Evolutionary conservation across 805 yeast species (phyloP).

Genomic region (Zygoascus bituminiphila): DNA sequence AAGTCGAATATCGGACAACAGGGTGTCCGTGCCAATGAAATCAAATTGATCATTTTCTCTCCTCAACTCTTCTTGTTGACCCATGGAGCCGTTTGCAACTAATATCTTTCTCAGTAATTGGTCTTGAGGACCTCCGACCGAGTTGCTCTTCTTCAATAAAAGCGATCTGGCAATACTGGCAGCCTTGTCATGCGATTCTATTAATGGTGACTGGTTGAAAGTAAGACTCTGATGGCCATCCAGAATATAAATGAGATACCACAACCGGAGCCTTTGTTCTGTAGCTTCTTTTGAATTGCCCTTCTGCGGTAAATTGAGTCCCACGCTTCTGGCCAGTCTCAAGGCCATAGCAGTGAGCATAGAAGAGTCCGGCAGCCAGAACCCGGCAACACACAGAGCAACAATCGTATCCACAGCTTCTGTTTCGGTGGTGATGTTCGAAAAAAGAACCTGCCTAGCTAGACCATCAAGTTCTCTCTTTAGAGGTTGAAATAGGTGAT

Average conservation of each 20-base stretch:
- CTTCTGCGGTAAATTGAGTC: constrained; percentile 30
- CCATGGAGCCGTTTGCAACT: not conserved
- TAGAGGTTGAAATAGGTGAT: constrained; percentile 22
- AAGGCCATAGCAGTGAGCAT: constrained; percentile 60
- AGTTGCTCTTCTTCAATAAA: not conserved
- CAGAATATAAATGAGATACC: constrained; percentile 57
- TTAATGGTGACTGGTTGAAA: constrained; percentile 48
- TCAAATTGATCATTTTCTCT: not conserved
- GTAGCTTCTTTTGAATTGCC: constrained; percentile 31
- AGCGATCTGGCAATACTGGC: constrained; percentile 3
- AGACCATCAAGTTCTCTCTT: constrained; percentile 26
- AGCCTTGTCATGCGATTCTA: constrained; percentile 39
- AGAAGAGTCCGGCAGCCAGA: constrained; percentile 59
- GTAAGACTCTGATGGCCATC: constrained; percentile 66
- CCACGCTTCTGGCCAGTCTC: constrained; percentile 53
- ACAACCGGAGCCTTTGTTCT: constrained; percentile 39
- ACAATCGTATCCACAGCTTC: constrained; percentile 56
- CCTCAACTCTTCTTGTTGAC: not conserved
- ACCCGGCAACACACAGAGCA: constrained; percentile 56
- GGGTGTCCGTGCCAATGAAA: not conserved
- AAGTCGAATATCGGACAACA: constrained; percentile 40
- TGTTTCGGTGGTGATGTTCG: constrained; percentile 27
- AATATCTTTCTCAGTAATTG: not conserved
- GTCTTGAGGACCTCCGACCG: not conserved
- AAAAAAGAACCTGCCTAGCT: constrained; percentile 26